Base-by-base conservation (phyloP, 106 monocot species). In the Agapanthus africanus region DNA sequence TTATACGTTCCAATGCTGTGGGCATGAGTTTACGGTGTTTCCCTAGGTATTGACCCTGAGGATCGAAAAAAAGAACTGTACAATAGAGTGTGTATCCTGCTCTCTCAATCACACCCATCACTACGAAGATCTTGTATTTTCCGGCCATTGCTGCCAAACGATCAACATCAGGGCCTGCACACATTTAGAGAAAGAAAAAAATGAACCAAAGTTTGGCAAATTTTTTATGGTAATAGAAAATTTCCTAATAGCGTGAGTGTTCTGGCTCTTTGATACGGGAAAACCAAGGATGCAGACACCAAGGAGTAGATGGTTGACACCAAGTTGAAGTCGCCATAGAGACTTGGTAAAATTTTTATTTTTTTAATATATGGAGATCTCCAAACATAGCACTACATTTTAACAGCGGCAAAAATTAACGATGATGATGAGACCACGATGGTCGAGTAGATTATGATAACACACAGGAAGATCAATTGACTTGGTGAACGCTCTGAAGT, bases 11-110 rank as follows among this genome's bases (percentile, higher is more conserved):
- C 62, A 99, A 30, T 54, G 73, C 89, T 25, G 97, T 90, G 37
- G 97, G 97, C 92, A 97, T 90, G 59, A 99, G 80, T 70, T 99
- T 99, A 11, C 89, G 83, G 73, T 99, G 92, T 59, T 99, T 92
- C 5, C 97, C 97, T 14, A 99, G 68, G 69, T 92, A 99, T 22
- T 69, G 82, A 2, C 97, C 97, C 13, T 84, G 81, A 78, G 80
- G 59, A 77, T 99, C 84, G 30, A 99, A 99, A 75, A 92, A 99
- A 35, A 99, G 82, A 76, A 99, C 89, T 8, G 82, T 87, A 52
- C 97, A 99, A 70, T 99, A 99, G 5, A 99, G 87, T 27, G 97
- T 99, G 37, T 92, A 99, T 26, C 92, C 87, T 18, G 77, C 86
- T 69, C 97, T 86, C 70, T 99, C 97, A 42, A 92, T 92, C 66